phyloP scores from a whole-genome alignment of 2,329 filamentous ascomycete genomes.

The Pseudogymnoascus sp. region DNA sequence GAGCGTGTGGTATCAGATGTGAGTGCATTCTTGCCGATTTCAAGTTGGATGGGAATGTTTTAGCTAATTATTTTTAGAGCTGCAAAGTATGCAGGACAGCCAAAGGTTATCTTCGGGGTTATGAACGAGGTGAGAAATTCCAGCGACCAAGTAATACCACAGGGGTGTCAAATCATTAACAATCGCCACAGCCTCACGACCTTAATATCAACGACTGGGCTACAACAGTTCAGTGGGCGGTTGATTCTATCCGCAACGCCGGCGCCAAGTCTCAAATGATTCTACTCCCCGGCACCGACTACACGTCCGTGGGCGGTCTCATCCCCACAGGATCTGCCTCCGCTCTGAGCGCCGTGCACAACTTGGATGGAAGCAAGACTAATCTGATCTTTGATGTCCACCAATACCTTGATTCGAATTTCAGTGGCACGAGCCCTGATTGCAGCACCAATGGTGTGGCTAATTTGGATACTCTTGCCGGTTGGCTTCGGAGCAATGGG shows the following conservation, averaged over 20 bases:
- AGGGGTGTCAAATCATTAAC: neutral
- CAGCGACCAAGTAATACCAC: constrained; percentile 40
- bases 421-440: constrained; percentile 44
- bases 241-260: constrained; percentile 56
- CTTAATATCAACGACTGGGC: constrained; percentile 47
- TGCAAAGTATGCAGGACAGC: constrained; percentile 43
- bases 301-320: constrained; percentile 43
- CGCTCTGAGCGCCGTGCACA: constrained; percentile 45
- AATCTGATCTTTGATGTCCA: constrained; percentile 52
- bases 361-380: constrained; percentile 49
- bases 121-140: constrained; percentile 50
- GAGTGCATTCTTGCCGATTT: neutral
- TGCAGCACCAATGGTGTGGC: constrained; percentile 48
- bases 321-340: constrained; percentile 43
- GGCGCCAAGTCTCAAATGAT: constrained; percentile 58
- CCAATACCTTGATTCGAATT: constrained; percentile 54
- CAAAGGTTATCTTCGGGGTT: constrained; percentile 54
- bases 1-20: constrained; percentile 48
- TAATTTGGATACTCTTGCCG: constrained; percentile 39
- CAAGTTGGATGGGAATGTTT: neutral
- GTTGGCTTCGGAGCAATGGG: constrained; percentile 40
- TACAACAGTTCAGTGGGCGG: constrained; percentile 50
- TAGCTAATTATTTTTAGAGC: constrained; percentile 29
- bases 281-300: constrained; percentile 56
- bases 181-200: constrained; percentile 11